Evolutionary conservation across 352 stramenopile species (phyloP).

Genomic region (Pythium pyrilobum): DNA sequence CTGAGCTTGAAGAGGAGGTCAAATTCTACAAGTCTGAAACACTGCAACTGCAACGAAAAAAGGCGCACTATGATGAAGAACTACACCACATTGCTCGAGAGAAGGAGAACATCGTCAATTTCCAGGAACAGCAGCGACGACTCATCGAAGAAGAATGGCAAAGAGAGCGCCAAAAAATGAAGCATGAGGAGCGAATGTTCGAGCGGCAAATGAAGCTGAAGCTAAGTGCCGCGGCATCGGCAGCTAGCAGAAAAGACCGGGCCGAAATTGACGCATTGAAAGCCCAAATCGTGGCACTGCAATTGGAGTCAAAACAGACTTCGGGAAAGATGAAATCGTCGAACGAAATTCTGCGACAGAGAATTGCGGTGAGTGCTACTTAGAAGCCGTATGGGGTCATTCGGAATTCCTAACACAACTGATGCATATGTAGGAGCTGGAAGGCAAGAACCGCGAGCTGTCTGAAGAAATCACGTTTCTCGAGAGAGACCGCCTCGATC

Average conservation of each 20-base stretch:
- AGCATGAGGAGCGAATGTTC: constrained; percentile 57
- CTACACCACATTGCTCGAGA: constrained; percentile 48
- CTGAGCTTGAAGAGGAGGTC: constrained; percentile 79
- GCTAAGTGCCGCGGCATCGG: constrained; percentile 45
- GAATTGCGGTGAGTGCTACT: constrained; percentile 39
- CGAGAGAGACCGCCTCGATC: constrained; percentile 63
- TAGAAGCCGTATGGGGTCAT: not conserved
- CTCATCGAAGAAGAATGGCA: constrained; percentile 70
- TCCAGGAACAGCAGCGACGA: constrained; percentile 43
- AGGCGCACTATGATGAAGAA: constrained; percentile 60
- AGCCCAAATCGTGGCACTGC: constrained; percentile 77
- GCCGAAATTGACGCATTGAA: constrained; percentile 70
- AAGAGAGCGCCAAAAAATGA: constrained; percentile 65
- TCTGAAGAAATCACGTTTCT: constrained; percentile 75
- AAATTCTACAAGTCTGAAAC: constrained; percentile 84
- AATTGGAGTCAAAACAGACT: constrained; percentile 46
- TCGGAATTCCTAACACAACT: not conserved
- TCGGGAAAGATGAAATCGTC: constrained; percentile 57
- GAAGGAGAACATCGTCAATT: constrained; percentile 41
- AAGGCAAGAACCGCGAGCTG: constrained; percentile 68
- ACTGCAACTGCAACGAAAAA: constrained; percentile 67
- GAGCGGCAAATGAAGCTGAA: constrained; percentile 72
- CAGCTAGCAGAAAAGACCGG: constrained; percentile 54
- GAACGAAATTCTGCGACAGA: constrained; percentile 60
- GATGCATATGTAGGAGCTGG: constrained; percentile 46